phyloP scores from a whole-genome alignment of 768 basidiomycete species.

The Agaricus blazei region DNA sequence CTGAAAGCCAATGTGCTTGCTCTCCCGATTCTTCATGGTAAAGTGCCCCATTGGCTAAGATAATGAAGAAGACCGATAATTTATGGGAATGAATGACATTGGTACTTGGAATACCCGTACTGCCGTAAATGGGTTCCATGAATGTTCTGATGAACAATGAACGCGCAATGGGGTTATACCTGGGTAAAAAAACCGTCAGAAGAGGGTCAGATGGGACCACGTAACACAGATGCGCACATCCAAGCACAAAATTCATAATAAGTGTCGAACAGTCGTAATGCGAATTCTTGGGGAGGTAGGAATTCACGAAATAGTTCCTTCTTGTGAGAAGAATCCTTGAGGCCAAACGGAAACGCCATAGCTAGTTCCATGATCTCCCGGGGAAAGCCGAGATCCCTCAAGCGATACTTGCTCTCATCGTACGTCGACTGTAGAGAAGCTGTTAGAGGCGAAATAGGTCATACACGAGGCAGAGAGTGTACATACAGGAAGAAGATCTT shows the following conservation, averaged over 20 bases:
- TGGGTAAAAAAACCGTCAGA: conserved; percentile 15
- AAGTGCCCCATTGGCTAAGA: conserved; percentile 42
- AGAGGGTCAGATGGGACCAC: background rate
- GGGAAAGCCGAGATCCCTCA: conserved; percentile 30
- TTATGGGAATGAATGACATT: conserved; percentile 38
- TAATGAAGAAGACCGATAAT: conserved; percentile 48
- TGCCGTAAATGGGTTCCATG: conserved; percentile 37
- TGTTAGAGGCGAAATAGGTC: background rate
- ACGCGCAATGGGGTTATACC: conserved; percentile 40
- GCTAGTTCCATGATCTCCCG: conserved; percentile 38
- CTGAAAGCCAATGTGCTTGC: conserved; percentile 13
- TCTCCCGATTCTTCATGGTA: conserved; percentile 35
- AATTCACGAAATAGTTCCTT: conserved; percentile 33
- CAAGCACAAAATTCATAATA: conserved; percentile 42
- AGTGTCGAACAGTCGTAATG: conserved; percentile 33
- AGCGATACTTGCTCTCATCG: conserved; percentile 4
- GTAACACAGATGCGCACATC: conserved; percentile 31
- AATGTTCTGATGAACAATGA: conserved; percentile 37
- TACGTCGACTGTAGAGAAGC: background rate
- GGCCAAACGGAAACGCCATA: conserved; percentile 45
- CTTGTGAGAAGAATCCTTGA: conserved; percentile 31
- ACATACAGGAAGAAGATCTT: conserved; percentile 32
- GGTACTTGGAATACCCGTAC: conserved; percentile 23
- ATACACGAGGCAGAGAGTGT: background rate
- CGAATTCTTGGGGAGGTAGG: conserved; percentile 33